phyloP scores from a whole-genome alignment of 495 filamentous ascomycete genomes.

The Cladorrhinum samala region DNA sequence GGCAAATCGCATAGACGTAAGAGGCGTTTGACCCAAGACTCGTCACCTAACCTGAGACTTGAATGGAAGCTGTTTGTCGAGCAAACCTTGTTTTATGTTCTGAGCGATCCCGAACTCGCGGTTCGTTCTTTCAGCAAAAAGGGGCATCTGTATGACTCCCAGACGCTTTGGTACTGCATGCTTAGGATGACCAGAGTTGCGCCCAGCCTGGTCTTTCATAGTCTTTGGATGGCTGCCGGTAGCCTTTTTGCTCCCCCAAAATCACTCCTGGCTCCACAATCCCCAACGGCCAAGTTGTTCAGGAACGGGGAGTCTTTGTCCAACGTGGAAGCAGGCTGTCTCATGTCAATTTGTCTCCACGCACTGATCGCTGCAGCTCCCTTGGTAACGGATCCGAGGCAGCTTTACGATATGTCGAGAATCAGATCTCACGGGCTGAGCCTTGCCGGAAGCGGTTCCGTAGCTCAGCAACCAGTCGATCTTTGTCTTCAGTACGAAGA shows the following conservation, averaged over 20 bases:
- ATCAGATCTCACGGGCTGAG: slow-evolving; percentile 42
- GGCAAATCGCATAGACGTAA: slow-evolving; percentile 35
- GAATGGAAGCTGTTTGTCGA: slow-evolving; percentile 57
- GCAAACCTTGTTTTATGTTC: slow-evolving; percentile 67
- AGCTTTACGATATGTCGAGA: slow-evolving; percentile 47
- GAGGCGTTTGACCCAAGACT: slow-evolving; percentile 13
- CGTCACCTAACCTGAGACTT: slow-evolving; percentile 24
- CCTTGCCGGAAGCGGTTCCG: slow-evolving; percentile 29
- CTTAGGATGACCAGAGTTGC: slow-evolving; percentile 43
- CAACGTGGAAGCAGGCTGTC: slow-evolving; percentile 41
- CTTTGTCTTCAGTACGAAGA: slow-evolving; percentile 51
- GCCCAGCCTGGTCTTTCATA: slow-evolving; percentile 60
- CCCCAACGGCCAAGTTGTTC: slow-evolving; percentile 36
- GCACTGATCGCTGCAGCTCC: slow-evolving; percentile 48
- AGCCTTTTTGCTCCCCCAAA: slow-evolving; percentile 61
- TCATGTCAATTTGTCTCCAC: slow-evolving; percentile 49
- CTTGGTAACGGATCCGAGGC: slow-evolving; percentile 35
- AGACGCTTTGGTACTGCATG: slow-evolving; percentile 48
- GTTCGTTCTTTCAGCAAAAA: slow-evolving; percentile 58
- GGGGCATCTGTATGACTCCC: slow-evolving; percentile 42
- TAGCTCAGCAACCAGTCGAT: slow-evolving; percentile 35
- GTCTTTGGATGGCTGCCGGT: slow-evolving; percentile 68
- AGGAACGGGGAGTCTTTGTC: slow-evolving; percentile 30
- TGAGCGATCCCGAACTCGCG: slow-evolving; percentile 60
- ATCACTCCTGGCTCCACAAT: slow-evolving; percentile 42